These are phyloP conservation scores for Fusarium sp. DNA, from an alignment of 2,329 filamentous ascomycete species.

Conservation along the genomic window DNA sequence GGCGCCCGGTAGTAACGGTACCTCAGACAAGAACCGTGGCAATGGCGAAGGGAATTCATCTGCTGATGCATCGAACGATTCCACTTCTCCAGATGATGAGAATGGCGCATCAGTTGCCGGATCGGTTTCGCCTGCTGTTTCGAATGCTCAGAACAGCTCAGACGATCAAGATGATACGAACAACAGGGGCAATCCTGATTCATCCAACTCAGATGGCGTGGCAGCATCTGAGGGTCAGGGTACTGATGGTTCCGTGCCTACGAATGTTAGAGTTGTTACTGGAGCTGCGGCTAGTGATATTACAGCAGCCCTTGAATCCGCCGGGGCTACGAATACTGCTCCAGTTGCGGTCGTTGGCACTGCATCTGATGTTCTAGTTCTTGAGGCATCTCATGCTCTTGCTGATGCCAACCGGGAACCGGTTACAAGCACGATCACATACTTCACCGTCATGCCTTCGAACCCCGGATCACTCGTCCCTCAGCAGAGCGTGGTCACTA, in stretches of 20 bases:
- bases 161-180: neutral
- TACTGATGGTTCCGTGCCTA: neutral
- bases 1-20: constrained; percentile 33
- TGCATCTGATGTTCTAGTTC: neutral
- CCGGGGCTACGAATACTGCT: neutral
- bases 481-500: constrained; percentile 51
- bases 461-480: constrained; percentile 51
- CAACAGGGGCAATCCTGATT: too few species aligned
- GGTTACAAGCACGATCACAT: constrained; percentile 42
- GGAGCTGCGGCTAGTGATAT: neutral
- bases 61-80: neutral
- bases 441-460: constrained; percentile 48
- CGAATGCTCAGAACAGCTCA: neutral
- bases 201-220: neutral
- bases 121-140: neutral
- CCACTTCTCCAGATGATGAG: neutral
- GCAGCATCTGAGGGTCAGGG: neutral
- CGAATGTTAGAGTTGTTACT: neutral
- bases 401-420: constrained; percentile 1
- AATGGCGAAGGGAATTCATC: neutral
- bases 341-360: neutral
- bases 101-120: neutral
- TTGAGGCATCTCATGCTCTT: constrained; percentile 1
- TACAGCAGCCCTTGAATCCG: neutral
- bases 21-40: neutral